Base-by-base conservation (phyloP, 1,284 basidiomycete genomes). In the Puccinia coronata region DNA sequence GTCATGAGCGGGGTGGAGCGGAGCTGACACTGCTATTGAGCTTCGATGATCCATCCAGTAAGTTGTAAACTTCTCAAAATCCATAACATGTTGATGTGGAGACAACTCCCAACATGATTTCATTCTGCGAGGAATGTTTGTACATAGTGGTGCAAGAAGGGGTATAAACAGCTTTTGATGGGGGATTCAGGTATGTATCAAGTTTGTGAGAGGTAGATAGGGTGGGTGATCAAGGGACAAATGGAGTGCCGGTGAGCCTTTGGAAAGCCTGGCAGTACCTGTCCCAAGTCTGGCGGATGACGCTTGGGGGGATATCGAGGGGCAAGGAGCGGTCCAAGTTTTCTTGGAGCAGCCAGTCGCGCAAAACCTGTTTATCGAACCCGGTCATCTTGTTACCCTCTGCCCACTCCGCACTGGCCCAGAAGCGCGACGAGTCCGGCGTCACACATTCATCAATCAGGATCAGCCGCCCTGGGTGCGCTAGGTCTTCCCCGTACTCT, bases 381-480 rank as follows among this genome's bases (percentile, higher is more conserved):
- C 93, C 95, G 28, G 91, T 90, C 87, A 98, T 96, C 0, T 91
- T 86, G 80, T 89, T 88, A 12, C 96, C 96, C 1, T 91, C 89
- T 55, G 88, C 87, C 87, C 97, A 99, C 2, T 88, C 89, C 18
- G 88, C 89, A 0, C 91, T 89, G 0, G 94, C 92, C 96, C 97
- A 99, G 89, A 98, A 99, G 57, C 96, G 90, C 25, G 95, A 98
- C 31, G 95, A 97, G 87, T 99, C 97, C 8, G 96, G 96, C 0
- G 97, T 99, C 75, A 99, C 90, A 23, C 94, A 91, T 86, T 99
- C 96, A 86, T 99, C 97, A 83, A 99, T 92, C 57, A 99, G 90
- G 84, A 97, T 93, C 71, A 98, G 89, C 69, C 86, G 84, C 1
- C 51, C 51, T 43, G 83, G 70, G 3, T 78, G 47, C 39, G 49